Evolutionary conservation across 768 basidiomycete genomes (phyloP), one percentile per base, ranked within the genome.

Genomic region (Suillus plorans): DNA sequence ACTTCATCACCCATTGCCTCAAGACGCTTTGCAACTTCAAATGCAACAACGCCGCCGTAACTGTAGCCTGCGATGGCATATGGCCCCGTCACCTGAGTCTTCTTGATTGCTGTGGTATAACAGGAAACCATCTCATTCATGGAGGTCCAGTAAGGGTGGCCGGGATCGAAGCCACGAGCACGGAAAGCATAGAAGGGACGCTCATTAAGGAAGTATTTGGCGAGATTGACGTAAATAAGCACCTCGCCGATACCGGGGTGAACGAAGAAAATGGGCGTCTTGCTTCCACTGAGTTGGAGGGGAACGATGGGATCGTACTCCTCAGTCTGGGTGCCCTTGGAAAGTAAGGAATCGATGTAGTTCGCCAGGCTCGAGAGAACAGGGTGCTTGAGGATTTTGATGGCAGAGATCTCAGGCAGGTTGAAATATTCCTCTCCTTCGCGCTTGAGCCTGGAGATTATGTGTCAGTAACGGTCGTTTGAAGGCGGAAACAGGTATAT

Each of bases 191-290:
- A 79, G 49, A 80, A 69, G 9, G 77, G 77, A 2, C 78, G 72
- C 62, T 82, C 79, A 37, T 79, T 77, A 18, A 72, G 73, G 58
- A 82, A 74, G 39, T 73, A 75, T n/a, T 78, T 78, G 3, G 80
- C 80, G 9, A 82, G 72, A 65, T 79, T 80, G 61, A 82, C 73
- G 69, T 81, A 82, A 61, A 79, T 74, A 10, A 79, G 69, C 13
- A 79, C 71, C 45, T 79, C 81, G 12, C 80, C 81, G 2, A 80
- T 77, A 67, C 81, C 81, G 0, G 81, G 80, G 67, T 82, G 81
- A 37, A 82, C 73, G 67, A 82, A 75, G 68, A 80, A 82, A 37
- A 82, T 70, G 2, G 81, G 81, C 1, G 80, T 78, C 70, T 80
- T 81, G 49, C 70, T 68, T 0, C 81, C 80, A 0, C 72, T 68